These are phyloP conservation scores for Cystobasidiaceae sp. DNA, from an alignment of 1,284 basidiomycete species.

Conservation along the genomic window DNA sequence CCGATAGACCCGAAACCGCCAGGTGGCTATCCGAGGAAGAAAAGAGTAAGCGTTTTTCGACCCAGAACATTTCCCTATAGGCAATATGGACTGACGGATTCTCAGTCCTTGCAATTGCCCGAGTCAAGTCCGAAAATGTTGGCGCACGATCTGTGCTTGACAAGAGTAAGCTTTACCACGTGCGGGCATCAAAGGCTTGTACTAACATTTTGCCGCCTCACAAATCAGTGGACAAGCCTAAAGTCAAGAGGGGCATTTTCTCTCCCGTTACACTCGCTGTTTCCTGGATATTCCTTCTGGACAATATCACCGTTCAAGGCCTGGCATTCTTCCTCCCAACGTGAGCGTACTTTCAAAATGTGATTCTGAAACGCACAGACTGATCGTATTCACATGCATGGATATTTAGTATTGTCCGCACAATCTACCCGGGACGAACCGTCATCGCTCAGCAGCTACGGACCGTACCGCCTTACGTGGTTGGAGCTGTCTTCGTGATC, in stretches of 20 bases:
- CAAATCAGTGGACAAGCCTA: conserved; percentile 36
- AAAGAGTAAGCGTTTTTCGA: conserved; percentile 34
- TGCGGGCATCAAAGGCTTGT: too few relatives aligned
- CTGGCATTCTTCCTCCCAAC: conserved; percentile 46
- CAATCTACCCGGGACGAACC: conserved; percentile 45
- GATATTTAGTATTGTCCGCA: conserved; percentile 40
- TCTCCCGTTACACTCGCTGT: conserved; percentile 35
- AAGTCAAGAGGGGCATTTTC: conserved; percentile 40
- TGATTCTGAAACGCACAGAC: not conserved
- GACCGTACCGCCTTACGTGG: conserved; percentile 44
- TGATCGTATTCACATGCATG: conserved; percentile 22
- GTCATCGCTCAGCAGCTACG: conserved; percentile 45
- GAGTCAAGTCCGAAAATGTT: conserved; percentile 47
- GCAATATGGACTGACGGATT: conserved; percentile 12
- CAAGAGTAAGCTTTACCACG: too few relatives aligned
- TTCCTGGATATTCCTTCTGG: conserved; percentile 46
- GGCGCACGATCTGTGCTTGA: conserved; percentile 44
- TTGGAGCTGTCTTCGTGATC: conserved; percentile 40
- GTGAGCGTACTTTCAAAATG: not conserved
- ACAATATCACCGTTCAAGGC: conserved; percentile 45
- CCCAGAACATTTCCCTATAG: not conserved
- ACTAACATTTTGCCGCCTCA: too few relatives aligned
- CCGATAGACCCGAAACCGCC: conserved; percentile 45
- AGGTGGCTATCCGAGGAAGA: conserved; percentile 46
- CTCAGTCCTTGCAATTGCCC: conserved; percentile 35